Conservation (phyloP, 352 stramenopile genomes). For the Phytophthora meadii region DNA sequence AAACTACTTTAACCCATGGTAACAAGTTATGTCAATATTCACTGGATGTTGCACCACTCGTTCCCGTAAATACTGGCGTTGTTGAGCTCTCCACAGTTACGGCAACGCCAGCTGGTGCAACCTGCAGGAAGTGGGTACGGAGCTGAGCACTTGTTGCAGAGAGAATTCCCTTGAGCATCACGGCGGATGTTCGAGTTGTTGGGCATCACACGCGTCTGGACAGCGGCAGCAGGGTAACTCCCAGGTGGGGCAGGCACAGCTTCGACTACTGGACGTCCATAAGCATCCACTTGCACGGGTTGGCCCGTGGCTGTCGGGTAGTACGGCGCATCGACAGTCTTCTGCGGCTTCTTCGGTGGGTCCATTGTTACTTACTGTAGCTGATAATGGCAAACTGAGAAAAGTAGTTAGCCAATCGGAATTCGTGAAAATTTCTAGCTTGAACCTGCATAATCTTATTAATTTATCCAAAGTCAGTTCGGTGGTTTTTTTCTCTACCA, state of each 20-base stretch:
- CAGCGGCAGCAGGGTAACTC: slow-evolving; percentile 16
- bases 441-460: too few species aligned
- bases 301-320: slow-evolving; percentile 41
- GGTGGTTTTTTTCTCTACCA: too few species aligned
- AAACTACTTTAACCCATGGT: too few species aligned
- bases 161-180: slow-evolving; percentile 72
- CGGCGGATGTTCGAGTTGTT: slow-evolving; percentile 78
- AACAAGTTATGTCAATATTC: slow-evolving; percentile 12
- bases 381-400: slow-evolving; percentile 22
- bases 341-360: slow-evolving; percentile 34
- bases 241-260: slow-evolving; percentile 37
- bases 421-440: too few species aligned
- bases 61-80: slow-evolving; percentile 81
- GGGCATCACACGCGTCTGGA: slow-evolving; percentile 43
- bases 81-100: slow-evolving; percentile 76
- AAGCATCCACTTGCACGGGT: slow-evolving; percentile 51
- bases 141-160: slow-evolving; percentile 75
- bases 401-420: slow-evolving; percentile 8
- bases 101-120: slow-evolving; percentile 79
- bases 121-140: slow-evolving; percentile 75
- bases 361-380: slow-evolving; percentile 26
- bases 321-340: slow-evolving; percentile 22
- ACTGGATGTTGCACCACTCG: slow-evolving; percentile 75
- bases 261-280: slow-evolving; percentile 56
- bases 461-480: too few species aligned